phyloP scores from a whole-genome alignment of 768 basidiomycete species.

The Kwoniella dendrophila region DNA sequence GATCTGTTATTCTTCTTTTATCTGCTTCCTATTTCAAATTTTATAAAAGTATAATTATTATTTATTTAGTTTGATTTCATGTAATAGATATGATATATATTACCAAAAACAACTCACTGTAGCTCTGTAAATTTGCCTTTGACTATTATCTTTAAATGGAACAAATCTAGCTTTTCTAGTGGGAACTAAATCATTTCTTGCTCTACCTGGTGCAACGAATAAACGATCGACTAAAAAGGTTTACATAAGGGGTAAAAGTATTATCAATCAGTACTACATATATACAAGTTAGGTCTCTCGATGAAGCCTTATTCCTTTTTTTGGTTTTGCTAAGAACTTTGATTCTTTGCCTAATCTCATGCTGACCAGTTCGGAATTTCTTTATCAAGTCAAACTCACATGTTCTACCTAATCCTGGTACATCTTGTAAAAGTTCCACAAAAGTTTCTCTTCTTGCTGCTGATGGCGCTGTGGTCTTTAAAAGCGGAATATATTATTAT shows the following conservation, averaged over 20 bases:
- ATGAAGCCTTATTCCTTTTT: too few species aligned
- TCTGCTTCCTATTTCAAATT: neutral
- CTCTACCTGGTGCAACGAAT: constrained; percentile 37
- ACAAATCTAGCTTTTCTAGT: constrained; percentile 36
- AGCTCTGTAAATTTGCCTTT: constrained; percentile 24
- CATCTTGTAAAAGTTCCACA: constrained; percentile 40
- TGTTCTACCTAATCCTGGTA: constrained; percentile 32
- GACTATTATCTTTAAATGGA: constrained; percentile 29
- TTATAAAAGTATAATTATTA: too few species aligned
- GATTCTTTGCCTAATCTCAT: neutral
- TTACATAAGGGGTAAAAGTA: too few species aligned
- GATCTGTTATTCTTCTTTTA: neutral
- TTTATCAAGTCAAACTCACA: constrained; percentile 21
- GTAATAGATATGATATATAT: neutral
- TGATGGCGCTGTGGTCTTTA: constrained; percentile 20
- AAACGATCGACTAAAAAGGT: constrained; percentile 33
- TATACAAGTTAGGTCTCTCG: too few species aligned
- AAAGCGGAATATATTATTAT: neutral
- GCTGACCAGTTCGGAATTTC: neutral
- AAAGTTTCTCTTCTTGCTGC: constrained; percentile 26
- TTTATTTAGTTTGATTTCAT: neutral
- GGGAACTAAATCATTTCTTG: constrained; percentile 41
- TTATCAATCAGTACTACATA: too few species aligned
- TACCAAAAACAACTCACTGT: constrained; percentile 20
- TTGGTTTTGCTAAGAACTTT: neutral